These are phyloP conservation scores for Neoarthrinium moseri DNA, from an alignment of 2,329 filamentous ascomycete species.

Conservation along the genomic window DNA sequence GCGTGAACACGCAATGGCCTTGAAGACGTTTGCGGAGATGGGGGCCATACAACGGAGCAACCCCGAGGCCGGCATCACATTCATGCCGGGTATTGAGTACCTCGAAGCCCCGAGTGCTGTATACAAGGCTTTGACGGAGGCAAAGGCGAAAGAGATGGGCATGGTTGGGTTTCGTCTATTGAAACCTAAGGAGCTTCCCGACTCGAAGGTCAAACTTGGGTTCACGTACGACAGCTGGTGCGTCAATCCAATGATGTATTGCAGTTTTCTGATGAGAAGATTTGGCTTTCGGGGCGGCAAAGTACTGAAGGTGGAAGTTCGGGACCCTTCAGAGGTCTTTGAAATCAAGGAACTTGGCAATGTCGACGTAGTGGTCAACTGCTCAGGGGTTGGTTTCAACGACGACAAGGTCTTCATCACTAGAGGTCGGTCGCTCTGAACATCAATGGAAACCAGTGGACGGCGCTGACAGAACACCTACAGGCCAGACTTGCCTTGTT, in stretches of 20 bases:
- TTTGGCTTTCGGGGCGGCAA: conserved; percentile 37
- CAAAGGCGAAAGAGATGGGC: conserved; percentile 28
- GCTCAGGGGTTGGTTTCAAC: conserved; percentile 43
- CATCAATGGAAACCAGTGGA: not conserved
- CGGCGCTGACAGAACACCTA: not conserved
- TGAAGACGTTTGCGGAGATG: conserved; percentile 43
- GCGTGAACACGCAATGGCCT: conserved; percentile 42
- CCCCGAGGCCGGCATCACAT: conserved; percentile 45
- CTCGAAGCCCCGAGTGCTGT: conserved; percentile 42
- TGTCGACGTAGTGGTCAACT: conserved; percentile 40
- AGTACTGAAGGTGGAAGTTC: conserved; percentile 32
- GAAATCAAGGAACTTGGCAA: conserved; percentile 23
- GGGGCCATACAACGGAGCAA: conserved; percentile 23
- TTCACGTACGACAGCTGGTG: conserved; percentile 55
- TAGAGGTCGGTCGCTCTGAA: conserved; percentile 28
- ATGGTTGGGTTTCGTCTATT: conserved; percentile 38
- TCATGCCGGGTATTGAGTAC: conserved; percentile 49
- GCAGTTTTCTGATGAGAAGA: conserved; percentile 42
- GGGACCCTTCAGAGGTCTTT: conserved; percentile 37
- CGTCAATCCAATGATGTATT: conserved; percentile 54
- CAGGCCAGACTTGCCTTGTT: conserved; percentile 46
- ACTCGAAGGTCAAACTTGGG: conserved; percentile 39
- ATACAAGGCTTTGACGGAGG: conserved; percentile 35
- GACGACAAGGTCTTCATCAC: conserved; percentile 41
- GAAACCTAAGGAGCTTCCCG: conserved; percentile 34